Evolutionary conservation across 805 yeast genomes (phyloP).

Genomic region (Yamadazyma philogaea): DNA sequence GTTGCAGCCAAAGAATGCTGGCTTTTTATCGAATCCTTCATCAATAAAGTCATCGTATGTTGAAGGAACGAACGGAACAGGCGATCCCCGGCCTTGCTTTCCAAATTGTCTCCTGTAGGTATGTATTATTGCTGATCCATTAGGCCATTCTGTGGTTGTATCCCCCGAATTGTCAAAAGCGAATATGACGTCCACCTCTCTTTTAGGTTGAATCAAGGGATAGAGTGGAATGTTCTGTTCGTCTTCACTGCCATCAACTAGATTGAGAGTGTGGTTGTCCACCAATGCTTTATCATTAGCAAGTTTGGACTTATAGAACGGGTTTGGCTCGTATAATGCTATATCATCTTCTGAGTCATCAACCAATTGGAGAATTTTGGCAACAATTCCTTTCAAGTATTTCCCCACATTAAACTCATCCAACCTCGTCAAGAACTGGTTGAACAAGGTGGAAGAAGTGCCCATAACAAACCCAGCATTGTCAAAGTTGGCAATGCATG

Average conservation of each 20-base stretch:
- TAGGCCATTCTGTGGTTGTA: conserved; percentile 39
- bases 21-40: conserved; percentile 58
- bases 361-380: conserved; percentile 23
- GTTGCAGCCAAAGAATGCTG: conserved; percentile 83
- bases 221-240: conserved; percentile 39
- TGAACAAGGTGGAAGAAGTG: conserved; percentile 38
- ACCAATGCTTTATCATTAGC: conserved; percentile 18
- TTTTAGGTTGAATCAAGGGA: conserved; percentile 36
- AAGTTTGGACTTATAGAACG: conserved; percentile 27
- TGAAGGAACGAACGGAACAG: conserved; percentile 81
- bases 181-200: conserved; percentile 40
- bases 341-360: conserved; percentile 30
- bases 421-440: conserved; percentile 23
- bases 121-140: conserved; percentile 37
- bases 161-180: conserved; percentile 44
- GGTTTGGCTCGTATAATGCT: conserved; percentile 41
- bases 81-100: conserved; percentile 52
- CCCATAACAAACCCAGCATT: conserved; percentile 42
- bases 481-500: conserved; percentile 31
- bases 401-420: conserved; percentile 19
- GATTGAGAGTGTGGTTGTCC: conserved; percentile 28
- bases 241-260: conserved; percentile 46
- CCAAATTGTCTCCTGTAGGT: conserved; percentile 35
- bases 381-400: conserved; percentile 23
- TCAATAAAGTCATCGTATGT: conserved; percentile 52